Base-by-base conservation (phyloP, 495 filamentous ascomycete species). In the Neurospora sp. region DNA sequence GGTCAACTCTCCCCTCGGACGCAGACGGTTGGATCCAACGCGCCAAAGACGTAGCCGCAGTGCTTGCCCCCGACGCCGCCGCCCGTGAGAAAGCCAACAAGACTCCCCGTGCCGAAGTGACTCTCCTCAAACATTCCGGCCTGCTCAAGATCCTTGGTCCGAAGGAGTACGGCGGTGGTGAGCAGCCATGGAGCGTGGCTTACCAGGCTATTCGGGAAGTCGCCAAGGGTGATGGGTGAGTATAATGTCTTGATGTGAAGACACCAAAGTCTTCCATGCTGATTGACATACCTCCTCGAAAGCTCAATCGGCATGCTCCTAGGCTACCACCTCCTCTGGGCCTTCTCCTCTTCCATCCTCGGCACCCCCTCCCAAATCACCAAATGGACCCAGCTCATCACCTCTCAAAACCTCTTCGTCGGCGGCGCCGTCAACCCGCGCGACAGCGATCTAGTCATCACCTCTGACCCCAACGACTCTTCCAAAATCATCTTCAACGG, bases 271-370 rank as follows among this genome's bases (percentile, higher is more conserved):
- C 31, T 31, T 31, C 31, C 31, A 31, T 31, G 31, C 31, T 31
- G 31, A 31, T 31, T 31, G 41, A 48, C 40, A 39, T 4, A 46
- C 18, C 42, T n/a, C 18, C 42, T n/a, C 42, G 38, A 20, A 23
- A 79, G 78, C 9, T 89, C 84, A 14, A 82, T 88, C 48, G 88
- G 88, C 7, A 88, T 88, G 86, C 82, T 89, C 11, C 81, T 90
- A 2, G 88, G 88, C 27, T 90, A 90, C 74, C 88, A 90, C 75
- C 82, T 90, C 7, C 83, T 90, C 46, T 90, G 88, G 89, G 87
- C 86, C 0, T 86, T 83, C 27, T 89, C 87, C 0, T 85, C 86
- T 5, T 83, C 82, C 72, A 80, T 90, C 5, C 86, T 90, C 12
- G 89, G 89, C 1, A 88, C 83, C 0, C 78, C 83, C 1, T 85